phyloP scores from a whole-genome alignment of 257 asterid species.

The Scutellaria galericulata region DNA sequence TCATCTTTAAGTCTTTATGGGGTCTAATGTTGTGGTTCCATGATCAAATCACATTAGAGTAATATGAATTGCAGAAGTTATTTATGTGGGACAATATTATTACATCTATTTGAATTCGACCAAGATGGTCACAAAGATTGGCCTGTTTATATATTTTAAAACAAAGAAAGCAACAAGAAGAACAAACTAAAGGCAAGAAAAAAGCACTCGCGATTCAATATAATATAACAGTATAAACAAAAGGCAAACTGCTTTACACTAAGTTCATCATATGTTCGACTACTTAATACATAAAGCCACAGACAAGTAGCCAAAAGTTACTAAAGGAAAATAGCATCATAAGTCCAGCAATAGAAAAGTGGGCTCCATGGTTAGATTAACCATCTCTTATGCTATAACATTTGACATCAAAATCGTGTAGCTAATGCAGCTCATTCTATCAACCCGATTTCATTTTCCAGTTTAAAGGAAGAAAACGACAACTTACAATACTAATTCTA shows the following conservation, averaged over 20 bases:
- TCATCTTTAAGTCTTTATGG: no score
- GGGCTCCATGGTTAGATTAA: neutral
- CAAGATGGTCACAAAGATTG: neutral
- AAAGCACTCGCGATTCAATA: neutral
- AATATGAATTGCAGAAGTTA: neutral
- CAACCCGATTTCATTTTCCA: neutral
- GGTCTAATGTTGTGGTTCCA: no score
- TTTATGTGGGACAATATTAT: neutral
- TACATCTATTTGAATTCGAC: neutral
- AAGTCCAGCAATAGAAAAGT: no score
- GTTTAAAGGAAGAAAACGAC: slow-evolving; percentile 1
- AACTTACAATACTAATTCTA: slow-evolving; percentile 1
- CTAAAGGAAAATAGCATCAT: no score
- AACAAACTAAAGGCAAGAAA: neutral
- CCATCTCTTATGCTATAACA: neutral
- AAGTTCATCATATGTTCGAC: slow-evolving; percentile 10
- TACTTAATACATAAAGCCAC: neutral
- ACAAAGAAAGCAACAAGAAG: neutral
- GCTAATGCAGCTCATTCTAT: slow-evolving; percentile 11
- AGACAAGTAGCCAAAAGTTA: slow-evolving; percentile 1
- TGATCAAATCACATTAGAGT: neutral
- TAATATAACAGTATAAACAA: neutral
- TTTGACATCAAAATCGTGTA: neutral
- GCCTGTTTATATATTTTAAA: neutral
- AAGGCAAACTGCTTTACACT: slow-evolving; percentile 7